Evolutionary conservation across 129 eudicot species (phyloP).

Genomic region (Chrysanthemum lavandulifolium): DNA sequence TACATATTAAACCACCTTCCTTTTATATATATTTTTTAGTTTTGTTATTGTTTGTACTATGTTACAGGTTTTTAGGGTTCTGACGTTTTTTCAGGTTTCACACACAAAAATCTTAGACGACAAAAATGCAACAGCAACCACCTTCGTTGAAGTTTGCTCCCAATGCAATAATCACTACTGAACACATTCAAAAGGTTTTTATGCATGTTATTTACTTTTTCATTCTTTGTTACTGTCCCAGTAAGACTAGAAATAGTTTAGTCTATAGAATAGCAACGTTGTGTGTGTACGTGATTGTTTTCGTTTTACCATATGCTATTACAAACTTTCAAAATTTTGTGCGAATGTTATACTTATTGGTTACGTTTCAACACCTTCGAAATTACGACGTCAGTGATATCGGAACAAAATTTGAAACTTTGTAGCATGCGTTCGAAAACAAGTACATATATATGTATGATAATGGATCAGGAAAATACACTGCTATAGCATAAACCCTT

Average conservation of each 20-base stretch:
- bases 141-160: slow-evolving; percentile 39
- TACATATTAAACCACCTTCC: neutral
- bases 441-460: too few species aligned
- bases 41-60: neutral
- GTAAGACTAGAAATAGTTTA: neutral
- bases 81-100: neutral
- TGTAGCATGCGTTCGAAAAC: too few species aligned
- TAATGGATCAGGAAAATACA: too few species aligned
- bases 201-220: neutral
- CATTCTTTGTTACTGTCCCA: neutral
- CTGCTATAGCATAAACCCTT: too few species aligned
- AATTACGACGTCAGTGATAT: too few species aligned
- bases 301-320: too few species aligned
- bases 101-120: slow-evolving; percentile 10
- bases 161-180: slow-evolving; percentile 47
- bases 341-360: too few species aligned
- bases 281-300: too few species aligned
- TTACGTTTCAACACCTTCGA: too few species aligned
- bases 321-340: too few species aligned
- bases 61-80: slow-evolving; percentile 25
- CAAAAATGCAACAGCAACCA: slow-evolving; percentile 49
- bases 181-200: slow-evolving; percentile 76
- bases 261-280: neutral
- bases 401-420: too few species aligned
- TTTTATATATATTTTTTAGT: slow-evolving; percentile 1